phyloP scores from a whole-genome alignment of 805 yeast genomes.

The Suhomyces faveliae region DNA sequence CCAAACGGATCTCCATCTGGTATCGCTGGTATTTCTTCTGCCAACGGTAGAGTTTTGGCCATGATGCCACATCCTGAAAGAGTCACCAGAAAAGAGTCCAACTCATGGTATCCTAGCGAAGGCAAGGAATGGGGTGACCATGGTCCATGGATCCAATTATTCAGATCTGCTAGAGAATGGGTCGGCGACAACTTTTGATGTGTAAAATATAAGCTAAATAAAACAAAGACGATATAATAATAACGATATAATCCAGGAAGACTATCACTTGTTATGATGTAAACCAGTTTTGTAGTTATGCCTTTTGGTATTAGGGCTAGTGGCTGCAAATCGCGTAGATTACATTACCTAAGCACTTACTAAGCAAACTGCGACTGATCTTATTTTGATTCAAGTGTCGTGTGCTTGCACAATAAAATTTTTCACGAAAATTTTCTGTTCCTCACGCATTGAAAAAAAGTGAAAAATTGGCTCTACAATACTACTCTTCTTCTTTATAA shows the following conservation, averaged over 20 bases:
- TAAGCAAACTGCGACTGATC: neutral
- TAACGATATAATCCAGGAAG: neutral
- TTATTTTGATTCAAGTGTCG: neutral
- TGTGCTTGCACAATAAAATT: conserved; percentile 3
- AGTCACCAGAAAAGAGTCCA: conserved; percentile 80
- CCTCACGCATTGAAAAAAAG: neutral
- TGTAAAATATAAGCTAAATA: neutral
- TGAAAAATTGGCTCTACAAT: neutral
- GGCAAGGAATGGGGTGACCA: conserved; percentile 71
- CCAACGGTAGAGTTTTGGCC: conserved; percentile 93
- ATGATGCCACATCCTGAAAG: conserved; percentile 99
- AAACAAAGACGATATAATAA: neutral
- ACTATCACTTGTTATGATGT: no score
- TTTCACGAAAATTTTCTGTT: neutral
- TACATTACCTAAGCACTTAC: conserved; percentile 4
- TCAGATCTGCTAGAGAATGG: conserved; percentile 93
- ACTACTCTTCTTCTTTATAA: neutral
- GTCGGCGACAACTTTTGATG: conserved; percentile 48
- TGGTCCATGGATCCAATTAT: conserved; percentile 95
- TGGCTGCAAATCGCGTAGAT: conserved; percentile 1
- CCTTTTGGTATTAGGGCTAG: neutral
- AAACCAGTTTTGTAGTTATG: neutral
- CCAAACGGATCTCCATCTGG: conserved; percentile 96
- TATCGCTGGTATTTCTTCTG: conserved; percentile 86
- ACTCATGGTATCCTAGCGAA: conserved; percentile 80